phyloP scores from a whole-genome alignment of 768 basidiomycete species.

The Roridomyces roridus region DNA sequence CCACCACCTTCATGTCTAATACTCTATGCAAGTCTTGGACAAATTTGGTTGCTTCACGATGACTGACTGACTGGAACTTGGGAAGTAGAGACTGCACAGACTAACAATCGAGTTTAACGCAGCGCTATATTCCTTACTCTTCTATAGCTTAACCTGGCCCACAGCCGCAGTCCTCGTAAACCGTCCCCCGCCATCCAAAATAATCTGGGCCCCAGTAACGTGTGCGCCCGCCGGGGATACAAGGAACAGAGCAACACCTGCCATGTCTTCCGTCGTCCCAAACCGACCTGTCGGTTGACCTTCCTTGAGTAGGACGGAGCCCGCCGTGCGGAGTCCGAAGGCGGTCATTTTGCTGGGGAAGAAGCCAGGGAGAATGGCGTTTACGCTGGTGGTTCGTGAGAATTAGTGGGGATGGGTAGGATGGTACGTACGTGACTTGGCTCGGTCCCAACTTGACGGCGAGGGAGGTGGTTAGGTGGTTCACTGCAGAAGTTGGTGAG shows the following conservation, averaged over 20 bases:
- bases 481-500: slow-evolving; percentile 1
- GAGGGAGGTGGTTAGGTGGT: slow-evolving; percentile 24
- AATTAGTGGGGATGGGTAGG: not conserved
- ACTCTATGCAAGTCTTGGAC: no score
- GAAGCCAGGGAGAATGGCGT: slow-evolving; percentile 28
- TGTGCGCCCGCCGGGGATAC: slow-evolving; percentile 64
- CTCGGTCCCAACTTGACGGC: slow-evolving; percentile 25
- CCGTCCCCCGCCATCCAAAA: slow-evolving; percentile 60
- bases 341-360: slow-evolving; percentile 49
- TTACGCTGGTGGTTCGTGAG: slow-evolving; percentile 9
- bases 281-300: slow-evolving; percentile 43
- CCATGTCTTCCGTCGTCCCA: slow-evolving; percentile 69
- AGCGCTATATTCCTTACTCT: no score
- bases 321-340: slow-evolving; percentile 20
- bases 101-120: no score
- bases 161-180: slow-evolving; percentile 12
- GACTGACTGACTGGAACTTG: no score
- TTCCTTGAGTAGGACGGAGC: slow-evolving; percentile 13
- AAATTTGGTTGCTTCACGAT: no score
- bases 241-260: slow-evolving; percentile 66
- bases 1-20: no score
- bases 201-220: slow-evolving; percentile 68
- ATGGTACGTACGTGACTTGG: slow-evolving; percentile 20
- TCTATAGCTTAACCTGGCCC: slow-evolving; percentile 23
- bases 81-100: no score